These are phyloP conservation scores for Butyriboletus loyo DNA, from an alignment of 768 basidiomycete species.

Conservation along the genomic window DNA sequence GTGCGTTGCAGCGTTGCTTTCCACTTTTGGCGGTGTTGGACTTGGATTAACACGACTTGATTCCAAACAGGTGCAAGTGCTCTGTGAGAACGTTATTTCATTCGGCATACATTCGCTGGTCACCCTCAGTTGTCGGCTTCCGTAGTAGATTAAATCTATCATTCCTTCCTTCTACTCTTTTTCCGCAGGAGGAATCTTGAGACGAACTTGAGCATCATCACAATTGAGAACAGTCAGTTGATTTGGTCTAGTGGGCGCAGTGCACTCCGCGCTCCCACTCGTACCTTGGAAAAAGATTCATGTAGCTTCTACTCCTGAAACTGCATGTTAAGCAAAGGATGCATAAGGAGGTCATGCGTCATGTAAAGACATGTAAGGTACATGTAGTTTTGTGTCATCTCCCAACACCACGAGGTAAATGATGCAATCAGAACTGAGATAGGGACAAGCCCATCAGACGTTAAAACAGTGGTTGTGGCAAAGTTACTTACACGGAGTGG, in stretches of 20 bases:
- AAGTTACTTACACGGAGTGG: conserved; percentile 62
- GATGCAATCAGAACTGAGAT: conserved; percentile 35
- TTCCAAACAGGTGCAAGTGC: conserved; percentile 45
- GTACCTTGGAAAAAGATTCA: not conserved
- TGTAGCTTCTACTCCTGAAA: not conserved
- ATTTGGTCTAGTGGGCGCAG: not conserved
- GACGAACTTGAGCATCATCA: not conserved
- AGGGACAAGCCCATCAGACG: conserved; percentile 3
- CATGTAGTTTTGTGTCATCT: conserved; percentile 37
- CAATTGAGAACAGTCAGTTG: not conserved
- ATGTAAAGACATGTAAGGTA: conserved; percentile 34
- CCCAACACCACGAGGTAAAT: conserved; percentile 11
- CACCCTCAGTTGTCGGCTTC: conserved; percentile 7
- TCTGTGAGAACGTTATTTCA: conserved; percentile 32
- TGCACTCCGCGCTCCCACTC: not conserved
- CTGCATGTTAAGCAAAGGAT: conserved; percentile 2
- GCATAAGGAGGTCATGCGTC: conserved; percentile 25
- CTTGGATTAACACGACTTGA: not conserved
- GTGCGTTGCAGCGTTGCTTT: conserved; percentile 38
- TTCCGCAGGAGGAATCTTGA: not conserved
- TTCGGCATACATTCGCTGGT: conserved; percentile 11
- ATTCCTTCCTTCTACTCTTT: conserved; percentile 11
- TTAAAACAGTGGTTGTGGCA: not conserved
- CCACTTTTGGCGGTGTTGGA: not conserved
- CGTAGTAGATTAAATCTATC: conserved; percentile 23